Base-by-base conservation (phyloP, 1,139 yeast genomes). In the Entelexis paramagnoliae region DNA sequence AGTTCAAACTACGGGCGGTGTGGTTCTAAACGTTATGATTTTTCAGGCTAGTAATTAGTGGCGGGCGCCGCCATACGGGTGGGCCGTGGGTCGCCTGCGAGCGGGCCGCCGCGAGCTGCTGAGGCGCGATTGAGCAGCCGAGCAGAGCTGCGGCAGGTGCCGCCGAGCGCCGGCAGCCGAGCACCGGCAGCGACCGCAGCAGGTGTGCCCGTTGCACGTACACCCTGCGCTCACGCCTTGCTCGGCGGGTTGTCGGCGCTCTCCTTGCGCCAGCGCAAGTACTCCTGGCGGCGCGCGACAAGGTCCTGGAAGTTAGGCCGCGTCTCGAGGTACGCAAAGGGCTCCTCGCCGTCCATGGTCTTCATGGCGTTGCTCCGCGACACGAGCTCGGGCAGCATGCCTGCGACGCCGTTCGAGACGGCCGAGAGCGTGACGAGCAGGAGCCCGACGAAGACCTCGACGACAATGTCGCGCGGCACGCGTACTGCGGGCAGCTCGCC, bases 241-340 rank as follows among this genome's bases (percentile, higher is more conserved):
- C 11, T 17, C 20, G 39, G n/a, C 24, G 46, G 29, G 29, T 19
- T 19, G 9, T 19, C 46, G 17, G 36, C 22, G 20, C n/a, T 32
- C 29, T 42, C 14, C 16, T 34, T 35, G 22, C 51, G 50, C 68
- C 69, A 68, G n/a, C 58, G 55, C 11, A 58, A 40, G 50, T 55
- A 67, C 42, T 60, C 64, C 48, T 59, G 51, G 28, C 71, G 54
- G 40, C 63, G 60, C 8, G 60, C 59, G 4, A 52, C 49, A 16
- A 68, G 51, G 55, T 67, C 66, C 50, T 61, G 62, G 53, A 67
- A 68, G 17, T 61, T 58, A 2, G 70, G 67, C 32, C 71, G 52
- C n/a, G 62, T 59, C 48, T 68, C 71, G 22, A 68, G 59, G 10
- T 51, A 51, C 6, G 55, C 54, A 51, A 55, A 67, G 1, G 65